Conservation (phyloP, 2,329 filamentous ascomycete species). For the Aspergillus versicolor region DNA sequence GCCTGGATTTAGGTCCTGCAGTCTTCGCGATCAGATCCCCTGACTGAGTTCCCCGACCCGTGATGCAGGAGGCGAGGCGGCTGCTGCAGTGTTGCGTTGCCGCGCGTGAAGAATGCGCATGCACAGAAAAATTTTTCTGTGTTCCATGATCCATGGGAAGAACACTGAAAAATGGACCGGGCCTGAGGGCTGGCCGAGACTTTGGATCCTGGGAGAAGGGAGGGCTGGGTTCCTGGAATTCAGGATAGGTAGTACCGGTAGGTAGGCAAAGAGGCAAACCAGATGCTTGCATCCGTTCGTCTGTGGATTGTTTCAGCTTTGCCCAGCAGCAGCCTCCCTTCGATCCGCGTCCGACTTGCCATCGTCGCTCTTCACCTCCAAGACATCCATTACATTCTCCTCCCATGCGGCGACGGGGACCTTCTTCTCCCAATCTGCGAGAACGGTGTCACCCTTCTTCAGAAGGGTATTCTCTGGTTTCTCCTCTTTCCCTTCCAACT, state of each 20-base stretch:
- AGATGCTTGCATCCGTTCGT: neutral
- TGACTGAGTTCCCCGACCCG: neutral
- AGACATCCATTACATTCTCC: slow-evolving; percentile 34
- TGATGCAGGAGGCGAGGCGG: neutral
- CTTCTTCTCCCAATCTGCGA: slow-evolving; percentile 32
- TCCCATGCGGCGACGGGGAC: slow-evolving; percentile 38
- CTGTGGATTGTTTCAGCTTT: neutral
- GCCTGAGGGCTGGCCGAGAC: neutral
- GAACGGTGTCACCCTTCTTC: slow-evolving; percentile 29
- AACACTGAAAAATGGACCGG: neutral
- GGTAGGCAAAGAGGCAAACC: neutral
- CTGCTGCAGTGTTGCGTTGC: neutral
- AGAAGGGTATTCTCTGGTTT: slow-evolving; percentile 30
- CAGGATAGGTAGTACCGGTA: neutral
- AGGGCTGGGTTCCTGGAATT: neutral
- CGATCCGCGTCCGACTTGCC: neutral
- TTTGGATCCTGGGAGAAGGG: neutral
- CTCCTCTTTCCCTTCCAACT: slow-evolving; percentile 17
- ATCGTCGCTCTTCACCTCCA: slow-evolving; percentile 33
- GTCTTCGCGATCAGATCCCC: neutral
- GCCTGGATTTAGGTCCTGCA: neutral
- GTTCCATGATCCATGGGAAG: neutral
- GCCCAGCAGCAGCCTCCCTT: neutral
- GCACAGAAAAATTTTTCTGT: neutral
- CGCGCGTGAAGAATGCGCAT: slow-evolving; percentile 6